A percentile compares a stretch with the other conserved stretches of the same genome.
Conservation (phyloP, 2,329 filamentous ascomycete species). For the Chaetomiaceae sp. region DNA sequence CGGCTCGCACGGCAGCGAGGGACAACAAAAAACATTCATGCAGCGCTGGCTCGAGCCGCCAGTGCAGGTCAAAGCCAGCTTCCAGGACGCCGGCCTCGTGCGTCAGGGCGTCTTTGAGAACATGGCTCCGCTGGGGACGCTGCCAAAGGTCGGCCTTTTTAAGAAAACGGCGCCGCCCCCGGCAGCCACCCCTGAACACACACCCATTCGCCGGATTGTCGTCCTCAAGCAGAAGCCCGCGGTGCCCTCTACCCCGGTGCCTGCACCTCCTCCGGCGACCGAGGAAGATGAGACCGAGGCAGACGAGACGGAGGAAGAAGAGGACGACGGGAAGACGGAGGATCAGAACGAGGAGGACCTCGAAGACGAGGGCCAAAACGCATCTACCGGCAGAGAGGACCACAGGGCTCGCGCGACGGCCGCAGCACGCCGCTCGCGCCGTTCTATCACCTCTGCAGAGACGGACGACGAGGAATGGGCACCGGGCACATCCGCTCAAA, state of each 20-base stretch:
- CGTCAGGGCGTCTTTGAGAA: slow-evolving; percentile 73
- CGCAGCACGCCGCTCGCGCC: slow-evolving; percentile 18
- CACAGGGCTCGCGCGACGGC: slow-evolving; percentile 10
- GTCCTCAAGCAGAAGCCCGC: slow-evolving; percentile 35
- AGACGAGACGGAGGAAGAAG: slow-evolving; percentile 27
- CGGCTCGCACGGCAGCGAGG: slow-evolving; percentile 26
- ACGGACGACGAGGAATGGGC: slow-evolving; percentile 21
- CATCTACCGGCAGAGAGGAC: neutral
- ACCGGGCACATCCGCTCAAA: slow-evolving; percentile 16
- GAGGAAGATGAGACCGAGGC: slow-evolving; percentile 28
- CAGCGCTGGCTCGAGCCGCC: slow-evolving; percentile 56
- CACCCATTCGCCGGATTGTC: slow-evolving; percentile 42
- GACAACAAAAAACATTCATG: slow-evolving; percentile 47
- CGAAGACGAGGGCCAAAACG: slow-evolving; percentile 17
- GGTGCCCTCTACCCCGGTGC: neutral
- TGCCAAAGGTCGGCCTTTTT: slow-evolving; percentile 60
- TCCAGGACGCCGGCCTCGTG: slow-evolving; percentile 70
- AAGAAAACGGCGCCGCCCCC: slow-evolving; percentile 41
- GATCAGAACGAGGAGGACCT: slow-evolving; percentile 9
- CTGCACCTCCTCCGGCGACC: slow-evolving; percentile 20
- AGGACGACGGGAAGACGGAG: slow-evolving; percentile 27
- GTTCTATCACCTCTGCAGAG: slow-evolving; percentile 18
- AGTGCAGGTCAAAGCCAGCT: slow-evolving; percentile 63
- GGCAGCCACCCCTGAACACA: slow-evolving; percentile 17
- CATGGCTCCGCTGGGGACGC: slow-evolving; percentile 75